Conservation (phyloP, 441 rosid genomes). For the Raphanus hybrid region DNA sequence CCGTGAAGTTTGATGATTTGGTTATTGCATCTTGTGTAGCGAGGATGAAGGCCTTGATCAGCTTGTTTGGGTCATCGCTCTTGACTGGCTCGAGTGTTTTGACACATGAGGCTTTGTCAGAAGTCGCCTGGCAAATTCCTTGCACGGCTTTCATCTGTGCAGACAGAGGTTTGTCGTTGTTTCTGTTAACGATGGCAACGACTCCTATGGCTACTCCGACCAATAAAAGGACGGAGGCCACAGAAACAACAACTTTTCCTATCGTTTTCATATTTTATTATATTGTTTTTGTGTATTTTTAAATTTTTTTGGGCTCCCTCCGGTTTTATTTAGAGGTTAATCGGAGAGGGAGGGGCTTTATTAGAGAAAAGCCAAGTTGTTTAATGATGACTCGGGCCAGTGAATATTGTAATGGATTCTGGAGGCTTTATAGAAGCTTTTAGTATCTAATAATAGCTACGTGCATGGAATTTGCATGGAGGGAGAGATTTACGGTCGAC, state of each 20-base stretch:
- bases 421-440: neutral
- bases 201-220: slow-evolving; percentile 64
- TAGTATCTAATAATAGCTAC: neutral
- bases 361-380: slow-evolving; percentile 1
- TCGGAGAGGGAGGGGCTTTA: slow-evolving; percentile 1
- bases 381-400: slow-evolving; percentile 1
- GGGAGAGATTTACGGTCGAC: neutral
- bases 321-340: neutral
- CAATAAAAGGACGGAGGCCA: slow-evolving; percentile 25
- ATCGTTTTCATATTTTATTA: neutral
- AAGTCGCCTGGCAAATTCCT: slow-evolving; percentile 56
- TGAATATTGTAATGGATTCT: neutral
- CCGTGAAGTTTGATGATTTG: slow-evolving; percentile 46
- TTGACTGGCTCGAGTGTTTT: slow-evolving; percentile 54
- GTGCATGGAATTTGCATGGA: neutral
- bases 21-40: slow-evolving; percentile 48
- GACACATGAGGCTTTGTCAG: slow-evolving; percentile 66
- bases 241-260: neutral
- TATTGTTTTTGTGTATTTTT: neutral
- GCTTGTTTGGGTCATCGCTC: slow-evolving; percentile 63
- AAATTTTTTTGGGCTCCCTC: neutral
- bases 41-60: slow-evolving; percentile 51
- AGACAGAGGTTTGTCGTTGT: slow-evolving; percentile 26
- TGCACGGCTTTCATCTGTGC: slow-evolving; percentile 65
- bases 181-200: slow-evolving; percentile 45